Conservation (phyloP, 2,329 filamentous ascomycete species). For the Sordariomycetes sp. region DNA sequence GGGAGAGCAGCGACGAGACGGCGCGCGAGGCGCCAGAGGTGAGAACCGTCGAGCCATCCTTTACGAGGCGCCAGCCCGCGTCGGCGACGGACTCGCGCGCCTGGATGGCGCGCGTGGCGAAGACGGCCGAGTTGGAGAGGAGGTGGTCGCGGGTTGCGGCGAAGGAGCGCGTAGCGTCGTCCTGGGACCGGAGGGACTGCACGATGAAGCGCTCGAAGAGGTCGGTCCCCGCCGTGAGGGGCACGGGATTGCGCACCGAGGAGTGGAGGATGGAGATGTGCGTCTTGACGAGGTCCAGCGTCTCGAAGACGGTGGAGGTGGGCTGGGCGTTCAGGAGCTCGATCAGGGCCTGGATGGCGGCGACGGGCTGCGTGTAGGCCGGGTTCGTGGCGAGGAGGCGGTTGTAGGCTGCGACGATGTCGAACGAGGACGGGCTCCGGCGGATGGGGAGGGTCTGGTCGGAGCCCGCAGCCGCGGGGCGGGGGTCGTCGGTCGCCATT, state of each 20-base stretch:
- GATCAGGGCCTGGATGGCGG: slow-evolving; percentile 85
- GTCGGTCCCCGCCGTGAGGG: slow-evolving; percentile 85
- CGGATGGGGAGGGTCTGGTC: slow-evolving; percentile 11
- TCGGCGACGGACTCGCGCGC: slow-evolving; percentile 72
- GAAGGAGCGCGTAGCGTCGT: slow-evolving; percentile 36
- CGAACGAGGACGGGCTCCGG: slow-evolving; percentile 16
- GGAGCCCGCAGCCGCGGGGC: slow-evolving; percentile 2
- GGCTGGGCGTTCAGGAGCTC: slow-evolving; percentile 68
- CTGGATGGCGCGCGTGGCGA: slow-evolving; percentile 76
- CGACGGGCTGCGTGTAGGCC: slow-evolving; percentile 89
- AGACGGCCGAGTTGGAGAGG: slow-evolving; percentile 72
- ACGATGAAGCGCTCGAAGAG: slow-evolving; percentile 92
- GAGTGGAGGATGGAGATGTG: slow-evolving; percentile 68
- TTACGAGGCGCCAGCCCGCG: slow-evolving; percentile 65
- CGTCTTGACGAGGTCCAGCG: slow-evolving; percentile 68
- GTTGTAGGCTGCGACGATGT: slow-evolving; percentile 42
- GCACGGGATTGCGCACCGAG: slow-evolving; percentile 76
- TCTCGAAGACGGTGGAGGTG: slow-evolving; percentile 84
- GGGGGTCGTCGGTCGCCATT: slow-evolving; percentile 1
- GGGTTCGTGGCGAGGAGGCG: slow-evolving; percentile 50
- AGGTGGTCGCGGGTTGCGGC: slow-evolving; percentile 73
- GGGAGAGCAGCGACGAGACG: slow-evolving; percentile 62
- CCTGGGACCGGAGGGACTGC: slow-evolving; percentile 48
- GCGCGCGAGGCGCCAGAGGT: slow-evolving; percentile 83
- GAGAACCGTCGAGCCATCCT: slow-evolving; percentile 68